Percentiles rank a stretch among this genome's conserved stretches.
Conservation (phyloP, 805 yeast species). For the Zygosaccharomyces rouxii region DNA sequence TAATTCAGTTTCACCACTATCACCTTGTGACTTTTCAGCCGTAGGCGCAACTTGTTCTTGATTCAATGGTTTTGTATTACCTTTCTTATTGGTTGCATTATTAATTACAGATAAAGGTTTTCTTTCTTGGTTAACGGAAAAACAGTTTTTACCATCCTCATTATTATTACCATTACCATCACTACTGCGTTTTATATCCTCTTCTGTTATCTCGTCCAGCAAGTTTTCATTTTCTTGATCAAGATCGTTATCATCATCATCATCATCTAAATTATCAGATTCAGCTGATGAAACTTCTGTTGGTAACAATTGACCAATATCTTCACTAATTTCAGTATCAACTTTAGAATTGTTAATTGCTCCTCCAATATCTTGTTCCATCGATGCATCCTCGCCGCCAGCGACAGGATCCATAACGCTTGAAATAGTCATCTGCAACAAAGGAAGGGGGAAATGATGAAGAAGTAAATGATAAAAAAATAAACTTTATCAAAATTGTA, state of each 20-base stretch:
- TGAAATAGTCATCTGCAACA: conserved; percentile 2
- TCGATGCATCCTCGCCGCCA: conserved; percentile 1
- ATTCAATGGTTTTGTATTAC: background rate
- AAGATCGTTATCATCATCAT: conserved; percentile 13
- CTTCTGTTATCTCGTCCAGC: conserved; percentile 17
- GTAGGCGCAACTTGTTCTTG: background rate
- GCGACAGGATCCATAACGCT: conserved; percentile 5
- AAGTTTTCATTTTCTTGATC: conserved; percentile 15
- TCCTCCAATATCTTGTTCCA: conserved; percentile 1
- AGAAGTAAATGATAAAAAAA: background rate
- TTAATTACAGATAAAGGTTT: background rate
- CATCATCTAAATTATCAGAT: conserved; percentile 18
- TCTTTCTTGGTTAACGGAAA: background rate
- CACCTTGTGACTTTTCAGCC: background rate
- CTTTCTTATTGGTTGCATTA: background rate
- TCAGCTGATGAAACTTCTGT: conserved; percentile 25
- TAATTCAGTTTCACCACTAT: no score
- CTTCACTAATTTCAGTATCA: conserved; percentile 17
- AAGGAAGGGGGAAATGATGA: background rate
- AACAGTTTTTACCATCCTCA: background rate
- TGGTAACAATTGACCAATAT: conserved; percentile 20
- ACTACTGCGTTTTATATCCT: conserved; percentile 22
- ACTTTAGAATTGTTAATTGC: conserved; percentile 5
- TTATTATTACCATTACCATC: conserved; percentile 17
- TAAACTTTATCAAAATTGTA: background rate